These are phyloP conservation scores for Albatrellus ellisii DNA, from an alignment of 768 basidiomycete species.

Conservation along the genomic window DNA sequence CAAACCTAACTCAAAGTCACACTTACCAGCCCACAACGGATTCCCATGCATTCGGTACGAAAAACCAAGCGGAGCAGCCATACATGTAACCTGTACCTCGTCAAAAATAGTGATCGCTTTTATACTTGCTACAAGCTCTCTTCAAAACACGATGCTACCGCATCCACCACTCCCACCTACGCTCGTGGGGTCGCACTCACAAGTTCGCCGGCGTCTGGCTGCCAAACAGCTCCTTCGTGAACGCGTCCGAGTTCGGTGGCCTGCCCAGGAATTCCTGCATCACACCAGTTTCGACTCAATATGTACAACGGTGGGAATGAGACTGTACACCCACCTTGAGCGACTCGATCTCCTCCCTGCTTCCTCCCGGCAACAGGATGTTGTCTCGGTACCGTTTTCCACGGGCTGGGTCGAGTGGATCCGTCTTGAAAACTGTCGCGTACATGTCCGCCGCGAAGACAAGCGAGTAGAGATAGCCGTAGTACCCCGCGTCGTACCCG, in stretches of 20 bases:
- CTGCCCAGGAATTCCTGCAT: slow-evolving; percentile 13
- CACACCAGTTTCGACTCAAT: background rate
- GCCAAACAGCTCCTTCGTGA: slow-evolving; percentile 12
- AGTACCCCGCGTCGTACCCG: slow-evolving; percentile 61
- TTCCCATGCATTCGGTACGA: too few relatives aligned
- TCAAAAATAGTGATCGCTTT: too few relatives aligned
- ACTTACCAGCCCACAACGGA: too few relatives aligned
- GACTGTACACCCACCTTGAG: slow-evolving; percentile 36
- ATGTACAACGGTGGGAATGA: background rate
- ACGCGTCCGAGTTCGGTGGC: slow-evolving; percentile 11
- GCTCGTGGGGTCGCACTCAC: too few relatives aligned
- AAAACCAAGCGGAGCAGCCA: too few relatives aligned
- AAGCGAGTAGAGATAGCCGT: slow-evolving; percentile 62
- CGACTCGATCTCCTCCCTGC: slow-evolving; percentile 70
- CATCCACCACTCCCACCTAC: too few relatives aligned
- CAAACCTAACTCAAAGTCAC: too few relatives aligned
- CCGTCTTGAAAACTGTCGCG: slow-evolving; percentile 65
- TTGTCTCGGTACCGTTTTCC: slow-evolving; percentile 62
- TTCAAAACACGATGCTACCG: too few relatives aligned
- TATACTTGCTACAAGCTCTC: too few relatives aligned
- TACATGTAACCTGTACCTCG: too few relatives aligned
- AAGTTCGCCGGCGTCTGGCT: background rate
- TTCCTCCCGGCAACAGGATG: slow-evolving; percentile 64
- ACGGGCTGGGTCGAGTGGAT: slow-evolving; percentile 56
- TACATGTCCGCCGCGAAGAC: slow-evolving; percentile 50